Percentiles rank a stretch among this genome's conserved stretches.
Conservation (phyloP, 345 rosid species). For the Eucalyptus curtisii region DNA sequence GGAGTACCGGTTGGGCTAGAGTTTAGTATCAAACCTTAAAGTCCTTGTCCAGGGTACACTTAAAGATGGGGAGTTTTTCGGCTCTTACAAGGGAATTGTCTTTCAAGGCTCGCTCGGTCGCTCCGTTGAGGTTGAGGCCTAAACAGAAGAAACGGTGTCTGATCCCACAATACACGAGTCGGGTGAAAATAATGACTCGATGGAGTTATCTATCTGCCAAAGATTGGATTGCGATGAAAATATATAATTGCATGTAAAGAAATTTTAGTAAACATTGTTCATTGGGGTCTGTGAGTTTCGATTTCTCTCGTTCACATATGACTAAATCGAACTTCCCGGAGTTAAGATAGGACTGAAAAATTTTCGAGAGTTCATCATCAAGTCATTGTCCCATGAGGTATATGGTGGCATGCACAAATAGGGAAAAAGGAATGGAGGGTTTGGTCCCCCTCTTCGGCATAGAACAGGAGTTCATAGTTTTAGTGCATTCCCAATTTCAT, state of each 20-base stretch:
- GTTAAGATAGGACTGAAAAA: not conserved
- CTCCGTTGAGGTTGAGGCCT: not conserved
- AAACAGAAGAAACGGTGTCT: rapidly evolving
- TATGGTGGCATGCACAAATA: not conserved
- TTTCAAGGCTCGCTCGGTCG: not conserved
- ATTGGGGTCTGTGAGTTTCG: not conserved
- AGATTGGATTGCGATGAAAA: not conserved
- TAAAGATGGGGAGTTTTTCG: not conserved
- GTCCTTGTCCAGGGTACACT: not conserved
- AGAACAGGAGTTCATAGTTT: not conserved
- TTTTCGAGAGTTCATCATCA: not conserved
- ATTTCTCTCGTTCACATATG: not conserved
- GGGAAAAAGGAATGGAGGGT: not conserved
- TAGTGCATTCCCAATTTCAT: not conserved
- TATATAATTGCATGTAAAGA: not conserved
- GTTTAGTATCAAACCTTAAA: not conserved
- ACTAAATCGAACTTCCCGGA: not conserved
- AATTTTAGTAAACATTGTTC: not conserved
- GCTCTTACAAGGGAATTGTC: not conserved
- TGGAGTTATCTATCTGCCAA: not conserved
- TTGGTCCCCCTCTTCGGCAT: not conserved
- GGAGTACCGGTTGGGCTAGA: not conserved
- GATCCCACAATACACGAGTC: not conserved
- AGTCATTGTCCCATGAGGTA: not conserved
- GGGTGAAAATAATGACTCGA: not conserved